phyloP scores from a whole-genome alignment of 2,329 filamentous ascomycete genomes.

The Cercospora citrullina region DNA sequence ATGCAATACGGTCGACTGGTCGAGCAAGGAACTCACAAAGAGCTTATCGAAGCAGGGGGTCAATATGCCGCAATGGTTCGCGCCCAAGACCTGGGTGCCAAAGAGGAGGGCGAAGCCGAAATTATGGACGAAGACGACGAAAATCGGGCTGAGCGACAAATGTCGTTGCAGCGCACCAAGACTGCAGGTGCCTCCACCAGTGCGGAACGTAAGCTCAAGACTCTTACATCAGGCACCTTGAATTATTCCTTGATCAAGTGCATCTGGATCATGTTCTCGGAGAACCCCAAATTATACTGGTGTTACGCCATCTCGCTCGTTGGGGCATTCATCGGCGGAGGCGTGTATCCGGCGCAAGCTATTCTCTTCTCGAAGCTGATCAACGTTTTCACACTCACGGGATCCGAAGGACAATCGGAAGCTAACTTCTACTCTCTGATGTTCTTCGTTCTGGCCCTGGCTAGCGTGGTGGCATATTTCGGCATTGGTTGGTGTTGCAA shows the following conservation, averaged over 20 bases:
- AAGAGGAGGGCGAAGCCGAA: constrained; percentile 23
- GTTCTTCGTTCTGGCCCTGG: constrained; percentile 57
- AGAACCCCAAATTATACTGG: constrained; percentile 40
- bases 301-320: constrained; percentile 42
- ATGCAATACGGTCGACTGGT: constrained; percentile 46
- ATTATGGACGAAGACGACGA: constrained; percentile 32
- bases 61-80: constrained; percentile 47
- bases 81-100: constrained; percentile 49
- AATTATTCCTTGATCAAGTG: constrained; percentile 40
- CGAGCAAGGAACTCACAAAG: constrained; percentile 48
- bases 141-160: constrained; percentile 35
- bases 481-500: constrained; percentile 50
- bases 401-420: constrained; percentile 40
- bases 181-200: constrained; percentile 33
- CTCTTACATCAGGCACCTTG: constrained; percentile 32
- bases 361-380: constrained; percentile 54
- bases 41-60: constrained; percentile 43
- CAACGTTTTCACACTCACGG: constrained; percentile 46
- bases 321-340: constrained; percentile 42
- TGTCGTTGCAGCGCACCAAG: constrained; percentile 31
- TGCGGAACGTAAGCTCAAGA: constrained; percentile 37
- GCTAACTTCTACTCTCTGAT: constrained; percentile 57
- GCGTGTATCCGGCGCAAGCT: constrained; percentile 51
- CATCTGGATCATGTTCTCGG: constrained; percentile 41
- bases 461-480: constrained; percentile 48